Evolutionary conservation across 176 grass and related monocot species (phyloP).

Genomic region (Raddia distichophylla): DNA sequence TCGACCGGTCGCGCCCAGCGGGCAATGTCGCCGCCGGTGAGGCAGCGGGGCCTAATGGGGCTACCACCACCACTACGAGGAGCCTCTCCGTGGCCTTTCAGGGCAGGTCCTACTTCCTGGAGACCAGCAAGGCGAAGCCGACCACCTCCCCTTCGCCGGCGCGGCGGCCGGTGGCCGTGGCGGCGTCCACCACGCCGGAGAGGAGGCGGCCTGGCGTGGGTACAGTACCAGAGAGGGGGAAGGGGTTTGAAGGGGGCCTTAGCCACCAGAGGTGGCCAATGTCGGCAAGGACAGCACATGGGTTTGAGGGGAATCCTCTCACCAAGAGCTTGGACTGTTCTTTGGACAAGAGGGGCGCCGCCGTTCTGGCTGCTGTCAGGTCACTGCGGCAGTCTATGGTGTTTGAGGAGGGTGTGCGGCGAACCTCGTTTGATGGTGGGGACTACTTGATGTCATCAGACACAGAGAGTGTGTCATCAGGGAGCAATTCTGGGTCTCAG

Average conservation of each 20-base stretch:
- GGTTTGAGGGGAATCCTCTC: conserved; percentile 61
- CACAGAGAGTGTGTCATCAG: conserved; percentile 85
- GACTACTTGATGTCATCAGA: conserved; percentile 74
- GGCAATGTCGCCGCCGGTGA: conserved; percentile 32
- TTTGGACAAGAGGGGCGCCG: conserved; percentile 57
- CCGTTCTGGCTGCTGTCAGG: conserved; percentile 61
- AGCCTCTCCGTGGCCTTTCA: conserved; percentile 99
- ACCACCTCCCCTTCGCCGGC: conserved; percentile 61
- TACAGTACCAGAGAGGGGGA: conserved; percentile 50
- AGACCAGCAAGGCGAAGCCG: conserved; percentile 72
- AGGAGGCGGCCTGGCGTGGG: conserved; percentile 42
- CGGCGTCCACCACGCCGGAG: conserved; percentile 54
- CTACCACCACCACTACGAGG: conserved; percentile 67
- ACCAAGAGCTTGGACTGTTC: conserved; percentile 89
- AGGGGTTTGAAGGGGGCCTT: conserved; percentile 39
- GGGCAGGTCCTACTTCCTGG: conserved; percentile 87
- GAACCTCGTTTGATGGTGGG: conserved; percentile 53
- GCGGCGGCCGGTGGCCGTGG: conserved; percentile 49
- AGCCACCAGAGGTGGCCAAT: conserved; percentile 66
- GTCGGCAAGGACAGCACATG: conserved; percentile 56
- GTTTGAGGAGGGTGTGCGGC: conserved; percentile 52
- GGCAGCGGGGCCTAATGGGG: conserved; percentile 31
- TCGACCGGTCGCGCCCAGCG: conserved; percentile 53
- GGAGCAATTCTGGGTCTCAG: conserved; percentile 72
- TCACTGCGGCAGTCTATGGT: conserved; percentile 78